Percentiles rank a stretch among this genome's conserved stretches.
These are phyloP conservation scores for Dendrobium officinale DNA, from an alignment of 106 monocot species.

Conservation along the genomic window DNA sequence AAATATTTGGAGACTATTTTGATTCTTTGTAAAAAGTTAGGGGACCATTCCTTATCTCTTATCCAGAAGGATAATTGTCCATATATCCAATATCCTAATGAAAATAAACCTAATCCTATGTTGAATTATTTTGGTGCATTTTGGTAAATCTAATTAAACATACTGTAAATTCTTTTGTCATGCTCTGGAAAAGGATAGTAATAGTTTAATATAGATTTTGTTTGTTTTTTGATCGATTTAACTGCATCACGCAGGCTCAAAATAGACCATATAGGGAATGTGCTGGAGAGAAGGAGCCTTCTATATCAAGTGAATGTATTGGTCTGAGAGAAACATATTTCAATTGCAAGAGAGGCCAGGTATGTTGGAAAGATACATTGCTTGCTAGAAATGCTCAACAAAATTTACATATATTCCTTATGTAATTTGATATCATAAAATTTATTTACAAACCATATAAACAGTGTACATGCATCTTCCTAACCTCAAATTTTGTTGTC, in stretches of 20 bases:
- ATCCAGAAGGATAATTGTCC: neutral
- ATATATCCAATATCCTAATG: neutral
- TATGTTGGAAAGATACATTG: slow-evolving; percentile 14
- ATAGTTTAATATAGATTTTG: neutral
- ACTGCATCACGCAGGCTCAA: slow-evolving; percentile 43
- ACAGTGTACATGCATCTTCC: neutral
- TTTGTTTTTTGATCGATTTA: neutral
- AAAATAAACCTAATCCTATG: neutral
- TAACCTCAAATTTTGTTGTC: too few relatives aligned
- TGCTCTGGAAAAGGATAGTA: neutral
- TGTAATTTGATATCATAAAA: neutral
- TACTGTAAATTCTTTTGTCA: neutral
- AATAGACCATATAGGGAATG: slow-evolving; percentile 86
- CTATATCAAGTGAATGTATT: slow-evolving; percentile 89
- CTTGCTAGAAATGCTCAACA: neutral
- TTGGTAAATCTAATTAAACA: neutral
- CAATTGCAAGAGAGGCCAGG: slow-evolving; percentile 99
- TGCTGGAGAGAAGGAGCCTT: slow-evolving; percentile 84
- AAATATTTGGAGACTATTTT: too few relatives aligned
- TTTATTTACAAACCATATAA: neutral
- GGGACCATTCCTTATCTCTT: too few relatives aligned
- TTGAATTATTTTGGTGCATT: neutral
- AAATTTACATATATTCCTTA: neutral
- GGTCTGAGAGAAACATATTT: slow-evolving; percentile 97
- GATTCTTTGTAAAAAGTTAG: too few relatives aligned